These are phyloP conservation scores for Nelumbo lutea DNA, from an alignment of 164 flowering plant genomes.

Conservation along the genomic window DNA sequence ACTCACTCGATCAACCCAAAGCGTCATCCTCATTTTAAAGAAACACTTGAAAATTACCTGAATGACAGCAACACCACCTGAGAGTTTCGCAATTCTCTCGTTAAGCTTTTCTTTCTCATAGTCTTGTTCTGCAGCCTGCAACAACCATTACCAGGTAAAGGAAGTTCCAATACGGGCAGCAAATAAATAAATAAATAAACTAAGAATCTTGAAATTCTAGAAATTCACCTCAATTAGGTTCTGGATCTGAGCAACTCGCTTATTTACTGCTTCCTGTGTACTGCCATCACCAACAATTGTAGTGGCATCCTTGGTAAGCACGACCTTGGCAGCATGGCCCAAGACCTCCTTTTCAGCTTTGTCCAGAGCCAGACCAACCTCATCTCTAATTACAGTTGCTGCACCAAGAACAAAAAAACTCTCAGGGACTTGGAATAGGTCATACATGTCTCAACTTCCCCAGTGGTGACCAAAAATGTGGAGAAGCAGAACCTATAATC, in stretches of 20 bases:
- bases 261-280: conserved; percentile 83
- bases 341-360: conserved; percentile 86
- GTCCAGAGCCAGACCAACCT: conserved; percentile 83
- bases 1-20: background rate
- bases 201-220: background rate
- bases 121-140: conserved; percentile 86
- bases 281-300: conserved; percentile 98
- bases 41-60: conserved; percentile 39
- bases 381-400: conserved; percentile 95
- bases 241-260: conserved; percentile 81
- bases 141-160: background rate
- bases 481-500: background rate
- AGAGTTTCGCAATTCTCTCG: conserved; percentile 93
- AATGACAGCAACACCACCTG: conserved; percentile 98
- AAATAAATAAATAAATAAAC: background rate
- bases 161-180: background rate
- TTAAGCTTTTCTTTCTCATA: conserved; percentile 93
- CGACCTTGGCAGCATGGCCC: conserved; percentile 92
- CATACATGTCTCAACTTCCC: background rate
- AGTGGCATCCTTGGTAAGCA: conserved; percentile 82
- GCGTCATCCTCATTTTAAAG: too few species aligned
- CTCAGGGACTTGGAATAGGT: background rate
- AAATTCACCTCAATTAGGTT: conserved; percentile 71
- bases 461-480: background rate
- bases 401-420: conserved; percentile 5